Percentiles rank a stretch among this genome's conserved stretches.
Evolutionary conservation across 768 basidiomycete genomes (phyloP).

Genomic region (Neoboletus magnificus): DNA sequence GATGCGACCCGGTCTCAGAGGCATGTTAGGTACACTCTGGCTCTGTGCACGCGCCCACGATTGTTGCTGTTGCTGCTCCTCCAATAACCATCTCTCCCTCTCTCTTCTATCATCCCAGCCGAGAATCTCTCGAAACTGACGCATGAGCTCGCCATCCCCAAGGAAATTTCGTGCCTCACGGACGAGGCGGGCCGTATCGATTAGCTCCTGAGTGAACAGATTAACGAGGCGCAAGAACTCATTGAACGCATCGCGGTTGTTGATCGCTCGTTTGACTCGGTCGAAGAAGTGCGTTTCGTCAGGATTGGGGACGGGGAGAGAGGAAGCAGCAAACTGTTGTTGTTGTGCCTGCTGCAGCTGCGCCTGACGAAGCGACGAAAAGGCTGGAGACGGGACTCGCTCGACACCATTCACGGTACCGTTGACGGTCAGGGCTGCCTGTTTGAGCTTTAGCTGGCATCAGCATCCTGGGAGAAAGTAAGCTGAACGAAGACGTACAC

Average conservation of each 20-base stretch:
- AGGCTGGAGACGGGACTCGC: constrained; percentile 21
- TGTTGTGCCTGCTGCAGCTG: constrained; percentile 26
- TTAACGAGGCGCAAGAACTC: constrained; percentile 96
- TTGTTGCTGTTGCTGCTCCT: constrained; percentile 43
- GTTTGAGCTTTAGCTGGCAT: constrained; percentile 18
- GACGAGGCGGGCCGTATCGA: constrained; percentile 81
- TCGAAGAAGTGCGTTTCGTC: constrained; percentile 88
- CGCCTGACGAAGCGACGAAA: constrained; percentile 19
- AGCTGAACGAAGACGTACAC: constrained; percentile 16
- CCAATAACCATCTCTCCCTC: constrained; percentile 47
- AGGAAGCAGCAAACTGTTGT: constrained; percentile 16
- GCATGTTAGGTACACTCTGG: constrained; percentile 35
- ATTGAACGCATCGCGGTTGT: constrained; percentile 76
- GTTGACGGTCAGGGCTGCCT: constrained; percentile 19
- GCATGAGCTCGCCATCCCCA: constrained; percentile 75
- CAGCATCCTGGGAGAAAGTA: not conserved
- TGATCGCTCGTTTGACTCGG: constrained; percentile 71
- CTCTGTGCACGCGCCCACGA: constrained; percentile 52
- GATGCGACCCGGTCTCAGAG: constrained; percentile 50
- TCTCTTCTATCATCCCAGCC: constrained; percentile 82
- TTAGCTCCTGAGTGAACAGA: constrained; percentile 90
- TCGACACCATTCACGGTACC: constrained; percentile 19
- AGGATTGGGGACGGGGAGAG: constrained; percentile 19
- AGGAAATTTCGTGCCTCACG: constrained; percentile 76
- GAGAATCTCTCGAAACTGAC: constrained; percentile 79